Base-by-base conservation (phyloP, 202 grass and related monocot species). In the Carex arenaria region DNA sequence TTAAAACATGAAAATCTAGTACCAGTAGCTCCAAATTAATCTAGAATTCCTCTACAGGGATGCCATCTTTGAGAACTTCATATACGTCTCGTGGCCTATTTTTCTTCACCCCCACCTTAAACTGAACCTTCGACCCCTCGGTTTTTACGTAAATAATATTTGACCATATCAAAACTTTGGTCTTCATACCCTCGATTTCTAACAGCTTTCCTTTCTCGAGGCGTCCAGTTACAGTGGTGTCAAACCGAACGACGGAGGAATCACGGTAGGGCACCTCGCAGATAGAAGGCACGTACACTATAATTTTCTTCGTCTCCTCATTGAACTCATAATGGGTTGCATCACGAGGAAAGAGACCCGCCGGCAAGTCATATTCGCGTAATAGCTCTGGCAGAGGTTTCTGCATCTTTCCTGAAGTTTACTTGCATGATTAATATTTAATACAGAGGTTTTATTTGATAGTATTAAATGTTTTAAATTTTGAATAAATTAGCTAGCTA, bases 231-330 rank as follows among this genome's bases (percentile, higher is more conserved):
- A 94, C 96, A 60, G 73, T 85, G 86, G 89, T 85, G 86, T 82
- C 86, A 84, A 99, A 95, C 52, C 96, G 87, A 86, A 99, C 77
- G 68, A 90, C 73, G 4, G 93, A 99, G 84, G 89, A 88, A 85
- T 99, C 93, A 61, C 85, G 85, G 89, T 99, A 99, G 0, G 87
- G 89, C 22, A 99, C 96, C 87, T 99, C 93, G 68, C 96, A 99
- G 36, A 86, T 47, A 10, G 86, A 88, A 18, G 96, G 93, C 79
- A 99, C 93, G 86, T 89, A 84, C 77, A 99, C 93, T 49, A 93
- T 90, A 66, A 99, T 88, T 43, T 85, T 89, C 86, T 86, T 81
- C 40, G 96, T 95, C 85, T 85, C 85, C 83, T 88, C 91, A 45
- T 80, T 68, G 63, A 95, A 75, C 73, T 99, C 96, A 82, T 99